Percentiles rank a stretch among this genome's conserved stretches.
These are phyloP conservation scores for Lachnellula arida DNA, from an alignment of 2,329 filamentous ascomycete genomes.

Conservation along the genomic window DNA sequence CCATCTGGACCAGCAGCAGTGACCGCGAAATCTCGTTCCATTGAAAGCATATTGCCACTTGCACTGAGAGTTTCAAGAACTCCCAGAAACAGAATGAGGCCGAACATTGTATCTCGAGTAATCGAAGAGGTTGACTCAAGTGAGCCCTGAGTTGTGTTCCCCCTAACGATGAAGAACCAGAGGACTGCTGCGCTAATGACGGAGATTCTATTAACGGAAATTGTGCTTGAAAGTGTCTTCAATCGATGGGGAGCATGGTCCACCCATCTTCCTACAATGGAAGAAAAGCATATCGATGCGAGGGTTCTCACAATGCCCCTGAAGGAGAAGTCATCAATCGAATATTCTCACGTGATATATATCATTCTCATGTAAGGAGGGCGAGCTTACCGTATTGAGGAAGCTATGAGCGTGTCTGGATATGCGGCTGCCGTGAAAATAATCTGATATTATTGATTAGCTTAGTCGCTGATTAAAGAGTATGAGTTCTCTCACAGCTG, in stretches of 20 bases:
- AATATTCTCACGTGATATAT: slow-evolving; percentile 8
- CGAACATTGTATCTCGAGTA: slow-evolving; percentile 29
- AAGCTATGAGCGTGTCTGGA: slow-evolving; percentile 38
- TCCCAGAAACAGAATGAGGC: slow-evolving; percentile 35
- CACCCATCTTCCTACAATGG: slow-evolving; percentile 40
- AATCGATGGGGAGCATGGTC: slow-evolving; percentile 37
- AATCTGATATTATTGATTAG: slow-evolving; percentile 36
- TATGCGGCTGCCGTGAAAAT: slow-evolving; percentile 49
- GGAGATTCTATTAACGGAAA: slow-evolving; percentile 38
- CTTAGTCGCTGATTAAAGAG: neutral
- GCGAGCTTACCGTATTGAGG: slow-evolving; percentile 35
- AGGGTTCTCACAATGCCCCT: slow-evolving; percentile 35
- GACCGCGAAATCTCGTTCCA: slow-evolving; percentile 44
- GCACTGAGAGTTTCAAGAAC: slow-evolving; percentile 40
- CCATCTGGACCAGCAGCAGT: slow-evolving; percentile 33
- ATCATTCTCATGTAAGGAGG: neutral
- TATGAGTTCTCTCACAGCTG: slow-evolving; percentile 20
- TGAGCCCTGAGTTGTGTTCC: neutral
- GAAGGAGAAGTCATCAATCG: slow-evolving; percentile 2
- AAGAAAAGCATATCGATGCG: slow-evolving; percentile 39
- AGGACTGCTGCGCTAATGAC: slow-evolving; percentile 38
- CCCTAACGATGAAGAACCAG: slow-evolving; percentile 35
- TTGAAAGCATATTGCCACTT: slow-evolving; percentile 40
- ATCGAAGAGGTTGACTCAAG: neutral
- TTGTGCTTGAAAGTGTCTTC: slow-evolving; percentile 38